Conservation (phyloP, 2,329 filamentous ascomycete genomes). For the Allantophomopsis lycopodina region DNA sequence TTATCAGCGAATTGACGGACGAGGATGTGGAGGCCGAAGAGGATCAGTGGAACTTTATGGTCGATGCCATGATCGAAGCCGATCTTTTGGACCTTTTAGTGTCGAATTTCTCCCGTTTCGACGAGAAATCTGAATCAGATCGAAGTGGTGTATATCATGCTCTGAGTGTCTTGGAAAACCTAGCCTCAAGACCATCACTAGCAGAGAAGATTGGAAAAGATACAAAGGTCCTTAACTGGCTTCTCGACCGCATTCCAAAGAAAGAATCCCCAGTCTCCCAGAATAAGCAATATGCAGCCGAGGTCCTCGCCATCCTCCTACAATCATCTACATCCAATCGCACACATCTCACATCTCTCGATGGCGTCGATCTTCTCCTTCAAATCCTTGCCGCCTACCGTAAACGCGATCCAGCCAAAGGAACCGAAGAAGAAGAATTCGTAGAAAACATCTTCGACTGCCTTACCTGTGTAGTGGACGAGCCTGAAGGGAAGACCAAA, state of each 20-base stretch:
- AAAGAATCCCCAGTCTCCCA: constrained; percentile 60
- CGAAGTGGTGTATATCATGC: constrained; percentile 78
- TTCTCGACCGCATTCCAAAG: constrained; percentile 59
- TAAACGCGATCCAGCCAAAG: constrained; percentile 71
- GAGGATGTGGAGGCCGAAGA: constrained; percentile 78
- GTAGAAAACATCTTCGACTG: constrained; percentile 89
- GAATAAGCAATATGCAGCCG: constrained; percentile 91
- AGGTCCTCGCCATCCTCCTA: constrained; percentile 78
- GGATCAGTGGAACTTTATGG: constrained; percentile 67
- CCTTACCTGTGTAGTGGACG: constrained; percentile 68
- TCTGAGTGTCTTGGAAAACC: constrained; percentile 70
- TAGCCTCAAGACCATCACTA: constrained; percentile 57
- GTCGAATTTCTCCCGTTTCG: constrained; percentile 65
- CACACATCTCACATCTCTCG: constrained; percentile 43
- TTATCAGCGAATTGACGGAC: constrained; percentile 82
- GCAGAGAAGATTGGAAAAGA: constrained; percentile 62
- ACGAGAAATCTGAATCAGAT: constrained; percentile 65
- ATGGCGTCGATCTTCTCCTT: constrained; percentile 68
- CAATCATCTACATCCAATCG: constrained; percentile 61
- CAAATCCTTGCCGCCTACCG: constrained; percentile 78
- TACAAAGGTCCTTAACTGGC: constrained; percentile 58
- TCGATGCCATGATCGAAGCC: constrained; percentile 50
- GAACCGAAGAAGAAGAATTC: constrained; percentile 84
- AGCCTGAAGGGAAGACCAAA: constrained; percentile 58
- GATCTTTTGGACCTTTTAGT: constrained; percentile 63